Conservation (phyloP, 2,329 filamentous ascomycete species). For the Epichloe gansuensis region DNA sequence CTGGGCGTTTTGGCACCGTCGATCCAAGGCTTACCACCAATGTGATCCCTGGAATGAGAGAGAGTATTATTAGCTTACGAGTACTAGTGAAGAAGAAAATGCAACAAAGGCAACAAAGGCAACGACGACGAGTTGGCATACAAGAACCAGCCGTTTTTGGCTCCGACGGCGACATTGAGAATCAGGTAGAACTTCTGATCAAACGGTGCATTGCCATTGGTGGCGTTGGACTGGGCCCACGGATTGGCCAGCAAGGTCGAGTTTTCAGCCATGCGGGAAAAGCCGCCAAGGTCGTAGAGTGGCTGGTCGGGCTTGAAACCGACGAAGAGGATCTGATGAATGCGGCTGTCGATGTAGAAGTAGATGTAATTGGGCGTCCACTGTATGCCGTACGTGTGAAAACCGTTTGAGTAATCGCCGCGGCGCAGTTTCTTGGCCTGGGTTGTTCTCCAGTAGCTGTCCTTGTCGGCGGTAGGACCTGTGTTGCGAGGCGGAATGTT, state of each 20-base stretch:
- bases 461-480: constrained; percentile 15
- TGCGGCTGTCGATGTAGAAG: constrained; percentile 36
- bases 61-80: neutral
- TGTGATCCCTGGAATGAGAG: constrained; percentile 21
- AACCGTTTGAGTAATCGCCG: constrained; percentile 27
- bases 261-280: constrained; percentile 28
- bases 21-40: constrained; percentile 34
- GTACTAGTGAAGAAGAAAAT: neutral
- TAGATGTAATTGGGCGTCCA: constrained; percentile 41
- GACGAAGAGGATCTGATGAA: constrained; percentile 27
- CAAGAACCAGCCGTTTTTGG: constrained; percentile 35
- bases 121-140: constrained; percentile 11
- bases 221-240: constrained; percentile 27
- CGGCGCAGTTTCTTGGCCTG: constrained; percentile 20
- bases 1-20: constrained; percentile 27
- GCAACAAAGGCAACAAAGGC: neutral
- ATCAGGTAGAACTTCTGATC: constrained; percentile 40
- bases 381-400: constrained; percentile 41
- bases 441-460: constrained; percentile 24
- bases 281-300: constrained; percentile 31
- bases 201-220: constrained; percentile 34
- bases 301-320: constrained; percentile 20
- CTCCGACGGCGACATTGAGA: constrained; percentile 38
- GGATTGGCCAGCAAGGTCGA: constrained; percentile 29
- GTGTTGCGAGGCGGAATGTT: neutral